These are phyloP conservation scores for Aspergillus melleus DNA, from an alignment of 2,329 filamentous ascomycete species.

Conservation along the genomic window DNA sequence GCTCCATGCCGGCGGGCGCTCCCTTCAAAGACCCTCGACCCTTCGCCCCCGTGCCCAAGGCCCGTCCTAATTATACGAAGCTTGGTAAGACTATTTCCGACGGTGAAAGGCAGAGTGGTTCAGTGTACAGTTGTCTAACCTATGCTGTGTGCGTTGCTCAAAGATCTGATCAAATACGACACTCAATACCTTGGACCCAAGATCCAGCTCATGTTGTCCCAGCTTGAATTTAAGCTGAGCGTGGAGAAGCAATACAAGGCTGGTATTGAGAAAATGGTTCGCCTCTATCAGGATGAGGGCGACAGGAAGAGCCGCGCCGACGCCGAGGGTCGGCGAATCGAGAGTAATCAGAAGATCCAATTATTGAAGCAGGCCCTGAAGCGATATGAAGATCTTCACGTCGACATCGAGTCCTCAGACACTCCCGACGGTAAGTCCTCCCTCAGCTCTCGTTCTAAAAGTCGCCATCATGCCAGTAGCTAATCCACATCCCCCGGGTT, in stretches of 20 bases:
- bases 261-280: slow-evolving; percentile 98
- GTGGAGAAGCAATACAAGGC: slow-evolving; percentile 99
- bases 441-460: background rate
- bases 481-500: slow-evolving; percentile 25
- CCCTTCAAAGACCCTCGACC: slow-evolving; percentile 76
- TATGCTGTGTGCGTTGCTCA: slow-evolving; percentile 6
- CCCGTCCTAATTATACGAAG: slow-evolving; percentile 90
- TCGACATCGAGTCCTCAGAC: slow-evolving; percentile 81
- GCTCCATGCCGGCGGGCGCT: slow-evolving; percentile 77
- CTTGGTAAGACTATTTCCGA: slow-evolving; percentile 64
- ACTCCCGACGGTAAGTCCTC: slow-evolving; percentile 70
- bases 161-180: slow-evolving; percentile 98
- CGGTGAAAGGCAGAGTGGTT: background rate
- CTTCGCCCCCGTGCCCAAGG: slow-evolving; percentile 66
- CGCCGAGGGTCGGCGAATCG: slow-evolving; percentile 82
- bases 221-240: slow-evolving; percentile 97
- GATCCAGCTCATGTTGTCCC: slow-evolving; percentile 98
- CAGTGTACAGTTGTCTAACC: background rate
- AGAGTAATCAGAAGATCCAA: slow-evolving; percentile 98
- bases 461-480: slow-evolving; percentile 11
- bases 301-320: slow-evolving; percentile 94
- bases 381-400: slow-evolving; percentile 94
- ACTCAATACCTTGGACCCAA: slow-evolving; percentile 92
- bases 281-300: slow-evolving; percentile 94
- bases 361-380: slow-evolving; percentile 93